These are phyloP conservation scores for Globisporangium radiosum DNA, from an alignment of 352 stramenopile species.

Conservation along the genomic window DNA sequence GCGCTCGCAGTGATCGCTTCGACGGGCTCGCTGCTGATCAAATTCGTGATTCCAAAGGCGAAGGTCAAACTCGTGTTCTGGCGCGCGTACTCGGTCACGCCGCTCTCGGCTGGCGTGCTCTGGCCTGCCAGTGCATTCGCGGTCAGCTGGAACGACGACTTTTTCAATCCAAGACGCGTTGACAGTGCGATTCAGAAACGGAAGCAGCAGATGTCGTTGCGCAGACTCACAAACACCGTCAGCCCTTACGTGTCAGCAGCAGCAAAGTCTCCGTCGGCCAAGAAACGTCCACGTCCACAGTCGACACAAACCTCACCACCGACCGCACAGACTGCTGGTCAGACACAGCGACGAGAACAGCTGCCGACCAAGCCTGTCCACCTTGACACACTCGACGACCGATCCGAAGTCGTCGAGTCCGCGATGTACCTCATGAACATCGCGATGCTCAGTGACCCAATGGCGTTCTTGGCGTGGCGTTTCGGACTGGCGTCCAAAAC, in stretches of 20 bases:
- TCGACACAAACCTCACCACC: not conserved
- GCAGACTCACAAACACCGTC: not conserved
- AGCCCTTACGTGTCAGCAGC: not conserved
- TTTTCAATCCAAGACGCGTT: not conserved
- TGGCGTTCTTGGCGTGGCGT: not conserved
- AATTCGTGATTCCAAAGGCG: not conserved
- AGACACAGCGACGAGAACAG: not conserved
- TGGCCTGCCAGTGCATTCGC: conserved; percentile 4
- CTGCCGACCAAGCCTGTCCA: not conserved
- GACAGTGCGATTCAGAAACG: not conserved
- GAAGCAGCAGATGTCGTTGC: not conserved
- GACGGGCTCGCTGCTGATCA: not conserved
- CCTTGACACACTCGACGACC: conserved; percentile 2
- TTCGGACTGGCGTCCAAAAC: not conserved
- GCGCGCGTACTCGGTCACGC: conserved; percentile 4
- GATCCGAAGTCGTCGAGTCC: not conserved
- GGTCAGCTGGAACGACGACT: conserved; percentile 11
- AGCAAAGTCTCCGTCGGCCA: not conserved
- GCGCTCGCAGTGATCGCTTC: not conserved
- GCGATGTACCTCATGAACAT: conserved; percentile 12
- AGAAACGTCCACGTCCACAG: too few relatives aligned
- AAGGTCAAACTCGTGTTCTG: conserved; percentile 1
- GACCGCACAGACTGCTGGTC: too few relatives aligned
- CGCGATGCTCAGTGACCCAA: conserved; percentile 10
- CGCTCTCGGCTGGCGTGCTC: conserved; percentile 6